Percentiles rank a stretch among this genome's conserved stretches.
Conservation (phyloP, 177 flowering plant genomes). For the Vitis hybrid region DNA sequence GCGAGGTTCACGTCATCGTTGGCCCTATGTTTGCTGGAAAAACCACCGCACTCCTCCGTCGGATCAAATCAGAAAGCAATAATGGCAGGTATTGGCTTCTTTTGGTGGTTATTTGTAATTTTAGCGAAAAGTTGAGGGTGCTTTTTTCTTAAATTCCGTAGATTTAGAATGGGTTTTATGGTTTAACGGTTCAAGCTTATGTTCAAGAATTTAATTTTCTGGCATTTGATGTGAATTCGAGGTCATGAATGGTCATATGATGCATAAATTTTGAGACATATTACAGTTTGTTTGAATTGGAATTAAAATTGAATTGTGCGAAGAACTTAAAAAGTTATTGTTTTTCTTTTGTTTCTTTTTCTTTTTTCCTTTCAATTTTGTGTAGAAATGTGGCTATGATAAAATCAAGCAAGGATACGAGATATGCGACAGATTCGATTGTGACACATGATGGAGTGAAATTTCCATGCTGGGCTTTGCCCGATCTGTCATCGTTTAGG, state of each 20-base stretch:
- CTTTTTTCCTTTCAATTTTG: neutral
- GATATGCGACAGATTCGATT: constrained; percentile 61
- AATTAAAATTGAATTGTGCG: neutral
- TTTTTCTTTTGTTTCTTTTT: neutral
- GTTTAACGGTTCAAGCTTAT: neutral
- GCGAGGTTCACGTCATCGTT: constrained; percentile 75
- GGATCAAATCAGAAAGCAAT: constrained; percentile 51
- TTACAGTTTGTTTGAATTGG: too few relatives aligned
- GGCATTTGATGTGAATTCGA: too few relatives aligned
- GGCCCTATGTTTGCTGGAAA: constrained; percentile 94
- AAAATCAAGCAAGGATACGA: constrained; percentile 66
- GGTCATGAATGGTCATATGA: neutral
- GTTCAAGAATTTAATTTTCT: neutral
- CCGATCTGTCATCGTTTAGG: constrained; percentile 46
- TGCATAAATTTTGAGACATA: neutral
- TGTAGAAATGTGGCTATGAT: constrained; percentile 61
- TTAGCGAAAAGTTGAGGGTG: neutral
- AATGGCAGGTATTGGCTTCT: constrained; percentile 48
- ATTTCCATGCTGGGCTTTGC: constrained; percentile 65
- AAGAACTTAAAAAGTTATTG: neutral
- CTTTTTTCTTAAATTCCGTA: neutral
- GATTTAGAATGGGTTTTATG: neutral
- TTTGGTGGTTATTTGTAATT: neutral
- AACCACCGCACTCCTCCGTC: constrained; percentile 78
- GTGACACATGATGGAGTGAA: constrained; percentile 69